Conservation (phyloP, 176 grass and related monocot genomes). For the Phoenix roebelenii region DNA sequence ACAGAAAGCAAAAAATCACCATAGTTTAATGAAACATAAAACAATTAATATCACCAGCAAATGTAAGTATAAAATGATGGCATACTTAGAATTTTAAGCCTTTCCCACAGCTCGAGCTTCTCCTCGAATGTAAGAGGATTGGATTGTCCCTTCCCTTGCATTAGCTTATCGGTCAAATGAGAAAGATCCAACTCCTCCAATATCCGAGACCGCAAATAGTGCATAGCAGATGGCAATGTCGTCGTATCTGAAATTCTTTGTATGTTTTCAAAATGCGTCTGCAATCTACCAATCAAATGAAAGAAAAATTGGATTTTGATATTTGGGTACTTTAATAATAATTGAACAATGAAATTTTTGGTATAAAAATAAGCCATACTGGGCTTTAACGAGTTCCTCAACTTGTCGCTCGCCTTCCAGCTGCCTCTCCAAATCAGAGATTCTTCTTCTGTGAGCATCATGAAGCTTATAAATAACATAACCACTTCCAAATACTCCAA, state of each 20-base stretch:
- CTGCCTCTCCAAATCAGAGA: constrained; percentile 15
- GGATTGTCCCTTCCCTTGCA: constrained; percentile 69
- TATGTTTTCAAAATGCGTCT: constrained; percentile 77
- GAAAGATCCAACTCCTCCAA: constrained; percentile 65
- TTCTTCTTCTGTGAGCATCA: constrained; percentile 26
- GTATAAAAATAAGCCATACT: constrained; percentile 13
- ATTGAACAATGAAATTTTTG: too few relatives aligned
- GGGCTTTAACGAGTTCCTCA: constrained; percentile 36
- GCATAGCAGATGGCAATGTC: constrained; percentile 80
- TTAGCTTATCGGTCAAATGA: constrained; percentile 58
- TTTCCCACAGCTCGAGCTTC: constrained; percentile 76
- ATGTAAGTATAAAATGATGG: constrained; percentile 1
- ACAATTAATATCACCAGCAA: too few relatives aligned
- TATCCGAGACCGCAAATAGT: constrained; percentile 56
- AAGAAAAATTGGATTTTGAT: too few relatives aligned
- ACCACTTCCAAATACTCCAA: constrained; percentile 29
- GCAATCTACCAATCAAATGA: constrained; percentile 34
- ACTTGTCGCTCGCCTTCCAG: constrained; percentile 20
- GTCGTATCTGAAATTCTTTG: constrained; percentile 74
- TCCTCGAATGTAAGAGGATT: constrained; percentile 39
- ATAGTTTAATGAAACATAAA: too few relatives aligned
- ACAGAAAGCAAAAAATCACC: too few relatives aligned
- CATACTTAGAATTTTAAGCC: constrained; percentile 83
- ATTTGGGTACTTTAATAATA: too few relatives aligned
- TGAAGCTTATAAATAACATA: constrained; percentile 37